Conservation (phyloP, 2,329 filamentous ascomycete species). For the Pseudogymnoascus verrucosus region DNA sequence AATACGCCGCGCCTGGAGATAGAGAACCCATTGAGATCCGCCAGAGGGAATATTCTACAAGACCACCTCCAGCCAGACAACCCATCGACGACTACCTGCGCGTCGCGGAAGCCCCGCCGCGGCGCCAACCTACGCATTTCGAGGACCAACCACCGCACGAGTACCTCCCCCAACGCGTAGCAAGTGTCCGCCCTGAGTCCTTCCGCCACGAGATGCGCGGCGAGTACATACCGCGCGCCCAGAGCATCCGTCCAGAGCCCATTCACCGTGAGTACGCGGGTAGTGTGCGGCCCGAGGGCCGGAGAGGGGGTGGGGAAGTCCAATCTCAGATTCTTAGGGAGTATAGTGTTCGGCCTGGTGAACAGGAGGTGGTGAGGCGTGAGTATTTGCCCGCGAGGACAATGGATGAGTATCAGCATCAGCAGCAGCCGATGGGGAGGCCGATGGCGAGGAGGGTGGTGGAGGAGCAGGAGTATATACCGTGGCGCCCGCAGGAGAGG, state of each 20-base stretch:
- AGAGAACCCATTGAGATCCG: slow-evolving; percentile 14
- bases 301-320: slow-evolving; percentile 14
- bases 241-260: slow-evolving; percentile 35
- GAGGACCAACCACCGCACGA: slow-evolving; percentile 42
- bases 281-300: slow-evolving; percentile 31
- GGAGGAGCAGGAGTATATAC: slow-evolving; percentile 6
- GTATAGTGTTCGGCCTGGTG: slow-evolving; percentile 24
- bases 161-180: slow-evolving; percentile 32
- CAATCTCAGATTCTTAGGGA: slow-evolving; percentile 22
- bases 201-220: slow-evolving; percentile 35
- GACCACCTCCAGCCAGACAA: background rate
- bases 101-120: background rate
- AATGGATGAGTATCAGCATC: background rate
- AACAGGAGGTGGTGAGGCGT: slow-evolving; percentile 17
- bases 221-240: slow-evolving; percentile 36
- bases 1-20: slow-evolving; percentile 41
- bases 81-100: background rate
- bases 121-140: slow-evolving; percentile 26
- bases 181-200: slow-evolving; percentile 32
- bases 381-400: slow-evolving; percentile 15
- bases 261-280: slow-evolving; percentile 30
- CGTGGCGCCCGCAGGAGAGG: background rate
- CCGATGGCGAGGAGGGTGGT: background rate
- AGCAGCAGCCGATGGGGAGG: background rate
- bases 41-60: background rate